Evolutionary conservation across 2,329 filamentous ascomycete species (phyloP).

Genomic region (Annulohypoxylon truncatum): DNA sequence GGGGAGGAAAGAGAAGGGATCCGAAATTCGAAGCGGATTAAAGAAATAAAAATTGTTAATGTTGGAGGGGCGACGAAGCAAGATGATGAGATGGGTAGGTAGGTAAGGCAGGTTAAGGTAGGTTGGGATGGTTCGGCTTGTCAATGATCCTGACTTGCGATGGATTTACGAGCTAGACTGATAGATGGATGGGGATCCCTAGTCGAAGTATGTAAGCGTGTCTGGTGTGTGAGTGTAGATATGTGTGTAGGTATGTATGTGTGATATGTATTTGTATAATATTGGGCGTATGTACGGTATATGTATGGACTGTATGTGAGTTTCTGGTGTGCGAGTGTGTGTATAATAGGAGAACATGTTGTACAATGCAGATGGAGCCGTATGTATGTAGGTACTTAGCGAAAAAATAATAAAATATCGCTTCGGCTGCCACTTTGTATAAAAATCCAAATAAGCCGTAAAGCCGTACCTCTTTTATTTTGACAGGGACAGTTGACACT

Average conservation of each 20-base stretch:
- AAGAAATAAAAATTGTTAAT: neutral
- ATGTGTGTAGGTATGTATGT: neutral
- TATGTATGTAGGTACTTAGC: conserved; percentile 3
- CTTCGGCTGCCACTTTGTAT: neutral
- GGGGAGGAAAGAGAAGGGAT: conserved; percentile 25
- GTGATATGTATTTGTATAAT: conserved; percentile 8
- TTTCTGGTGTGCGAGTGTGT: conserved; percentile 10
- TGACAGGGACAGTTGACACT: conserved; percentile 40
- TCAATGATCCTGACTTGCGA: conserved; percentile 40
- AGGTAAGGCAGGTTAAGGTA: conserved; percentile 32
- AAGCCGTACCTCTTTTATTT: conserved; percentile 10
- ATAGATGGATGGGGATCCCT: conserved; percentile 36
- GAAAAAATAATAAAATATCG: neutral
- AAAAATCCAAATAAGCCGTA: neutral
- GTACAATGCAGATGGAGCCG: neutral
- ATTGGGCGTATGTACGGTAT: conserved; percentile 6
- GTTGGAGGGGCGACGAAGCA: conserved; percentile 42
- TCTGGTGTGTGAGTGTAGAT: conserved; percentile 1
- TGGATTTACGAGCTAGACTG: conserved; percentile 18
- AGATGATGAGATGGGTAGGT: conserved; percentile 43
- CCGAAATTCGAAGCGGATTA: conserved; percentile 5
- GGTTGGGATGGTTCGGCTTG: conserved; percentile 37
- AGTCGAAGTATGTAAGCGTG: conserved; percentile 30
- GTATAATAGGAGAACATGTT: conserved; percentile 8
- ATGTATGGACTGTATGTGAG: conserved; percentile 1